Evolutionary conservation across 148 eudicot genomes (phyloP).

Genomic region (Rhododendron vialii): DNA sequence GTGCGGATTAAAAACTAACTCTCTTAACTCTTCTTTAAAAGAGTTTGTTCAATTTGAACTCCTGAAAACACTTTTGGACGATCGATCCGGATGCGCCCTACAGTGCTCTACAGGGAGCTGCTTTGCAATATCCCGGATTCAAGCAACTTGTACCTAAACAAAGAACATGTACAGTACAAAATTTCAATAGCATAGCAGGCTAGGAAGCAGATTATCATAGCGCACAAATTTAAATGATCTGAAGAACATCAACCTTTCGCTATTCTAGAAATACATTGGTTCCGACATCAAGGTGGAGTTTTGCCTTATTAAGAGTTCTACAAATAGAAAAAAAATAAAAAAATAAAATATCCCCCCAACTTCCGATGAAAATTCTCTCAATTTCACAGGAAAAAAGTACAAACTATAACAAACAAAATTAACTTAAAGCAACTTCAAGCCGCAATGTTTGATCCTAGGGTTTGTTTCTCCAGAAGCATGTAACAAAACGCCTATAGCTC

Average conservation of each 20-base stretch:
- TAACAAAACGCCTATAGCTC: not conserved
- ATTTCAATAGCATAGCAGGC: not conserved
- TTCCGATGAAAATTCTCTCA: conserved; percentile 9
- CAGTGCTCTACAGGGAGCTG: too few species aligned
- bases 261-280: not conserved
- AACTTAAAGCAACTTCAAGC: conserved; percentile 6
- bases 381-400: not conserved
- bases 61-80: too few species aligned
- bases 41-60: too few species aligned
- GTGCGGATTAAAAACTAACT: too few species aligned
- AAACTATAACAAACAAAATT: conserved; percentile 3
- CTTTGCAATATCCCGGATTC: too few species aligned
- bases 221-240: not conserved
- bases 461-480: not conserved
- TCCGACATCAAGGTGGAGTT: not conserved
- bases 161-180: not conserved
- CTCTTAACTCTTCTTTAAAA: too few species aligned
- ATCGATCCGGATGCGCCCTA: too few species aligned
- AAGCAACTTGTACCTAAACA: not conserved
- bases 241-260: not conserved
- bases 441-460: not conserved
- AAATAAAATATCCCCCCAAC: conserved; percentile 12
- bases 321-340: not conserved
- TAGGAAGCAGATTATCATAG: not conserved
- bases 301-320: conserved; percentile 7